These are phyloP conservation scores for Tulasnella sp. DNA, from an alignment of 768 basidiomycete genomes.

Conservation along the genomic window DNA sequence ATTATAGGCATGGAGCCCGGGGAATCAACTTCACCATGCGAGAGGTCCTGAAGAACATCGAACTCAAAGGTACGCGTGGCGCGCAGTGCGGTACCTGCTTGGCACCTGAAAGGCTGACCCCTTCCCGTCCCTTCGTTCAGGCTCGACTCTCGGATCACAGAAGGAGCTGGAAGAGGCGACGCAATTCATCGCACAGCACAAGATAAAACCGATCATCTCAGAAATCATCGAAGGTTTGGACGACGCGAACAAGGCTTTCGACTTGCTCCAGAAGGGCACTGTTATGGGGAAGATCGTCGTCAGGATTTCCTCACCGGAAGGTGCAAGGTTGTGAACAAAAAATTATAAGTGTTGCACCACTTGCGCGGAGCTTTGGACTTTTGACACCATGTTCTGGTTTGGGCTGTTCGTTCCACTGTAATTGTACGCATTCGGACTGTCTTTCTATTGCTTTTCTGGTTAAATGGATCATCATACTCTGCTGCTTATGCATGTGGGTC, in stretches of 20 bases:
- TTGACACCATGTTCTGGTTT: constrained; percentile 64
- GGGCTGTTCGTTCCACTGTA: constrained; percentile 66
- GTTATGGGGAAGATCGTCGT: constrained; percentile 83
- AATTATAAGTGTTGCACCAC: background rate
- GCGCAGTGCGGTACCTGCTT: background rate
- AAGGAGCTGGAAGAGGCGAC: constrained; percentile 75
- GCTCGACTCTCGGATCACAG: constrained; percentile 83
- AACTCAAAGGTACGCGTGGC: constrained; percentile 61
- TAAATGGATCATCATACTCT: background rate
- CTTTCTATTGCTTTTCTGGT: background rate
- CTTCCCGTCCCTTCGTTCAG: constrained; percentile 46
- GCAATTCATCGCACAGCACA: constrained; percentile 64
- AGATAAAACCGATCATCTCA: constrained; percentile 70
- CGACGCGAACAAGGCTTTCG: constrained; percentile 69
- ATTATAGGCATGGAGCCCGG: constrained; percentile 61
- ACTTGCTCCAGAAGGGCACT: constrained; percentile 61
- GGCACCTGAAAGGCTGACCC: background rate
- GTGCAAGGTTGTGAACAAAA: constrained; percentile 13
- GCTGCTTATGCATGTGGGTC: too few species aligned
- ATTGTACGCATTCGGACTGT: background rate
- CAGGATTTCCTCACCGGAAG: constrained; percentile 2
- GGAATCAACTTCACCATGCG: constrained; percentile 73
- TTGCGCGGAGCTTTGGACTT: constrained; percentile 46
- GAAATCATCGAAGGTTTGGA: constrained; percentile 69
- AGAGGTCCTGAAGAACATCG: constrained; percentile 73